Evolutionary conservation across 2,329 filamentous ascomycete genomes (phyloP), one percentile per base, ranked within the genome.

Genomic region (Phoma herbarum): DNA sequence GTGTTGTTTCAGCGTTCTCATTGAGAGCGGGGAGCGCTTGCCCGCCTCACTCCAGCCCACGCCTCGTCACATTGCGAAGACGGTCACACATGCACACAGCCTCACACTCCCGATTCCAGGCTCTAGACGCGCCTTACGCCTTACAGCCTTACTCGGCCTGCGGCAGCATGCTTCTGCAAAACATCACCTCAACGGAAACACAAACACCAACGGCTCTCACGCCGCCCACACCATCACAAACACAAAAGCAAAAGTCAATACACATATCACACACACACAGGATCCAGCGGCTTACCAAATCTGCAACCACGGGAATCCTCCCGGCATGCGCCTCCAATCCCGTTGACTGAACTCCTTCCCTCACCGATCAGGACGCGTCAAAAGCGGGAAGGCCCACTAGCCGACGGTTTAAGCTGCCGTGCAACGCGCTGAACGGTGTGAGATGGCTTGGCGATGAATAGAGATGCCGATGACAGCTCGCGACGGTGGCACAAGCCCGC

Each of bases 291-390:
- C 22, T 26, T 25, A 3, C 48, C 23, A 22, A 18, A 37, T 10
- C 9, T 46, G 56, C 44, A 45, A 9, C 14, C 7, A 10, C 44
- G 49, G 56, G 39, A 49, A 31, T 49, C 44, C 56, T 53, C 35
- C 50, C 56, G 56, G 25, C 20, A 28, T 39, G 35, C 28, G 10
- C 44, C 28, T 52, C 55, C 55, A 58, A 52, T 58, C 41, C 43
- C 28, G 23, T 48, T 28, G 28, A 8, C 14, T 11, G 23, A 9
- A 22, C 14, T 37, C 28, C 29, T 29, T 45, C 39, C 49, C 56
- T 53, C 31, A 59, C 56, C 56, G 56, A 59, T 59, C 56, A 53
- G 22, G 28, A 18, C 23, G 29, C 52, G 26, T 35, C 23, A 18
- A 8, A 11, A 42, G 29, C 47, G 52, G 52, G 52, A 55, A 39